Evolutionary conservation across 352 stramenopile genomes (phyloP).

Genomic region (Thalassiosira mediterranea): DNA sequence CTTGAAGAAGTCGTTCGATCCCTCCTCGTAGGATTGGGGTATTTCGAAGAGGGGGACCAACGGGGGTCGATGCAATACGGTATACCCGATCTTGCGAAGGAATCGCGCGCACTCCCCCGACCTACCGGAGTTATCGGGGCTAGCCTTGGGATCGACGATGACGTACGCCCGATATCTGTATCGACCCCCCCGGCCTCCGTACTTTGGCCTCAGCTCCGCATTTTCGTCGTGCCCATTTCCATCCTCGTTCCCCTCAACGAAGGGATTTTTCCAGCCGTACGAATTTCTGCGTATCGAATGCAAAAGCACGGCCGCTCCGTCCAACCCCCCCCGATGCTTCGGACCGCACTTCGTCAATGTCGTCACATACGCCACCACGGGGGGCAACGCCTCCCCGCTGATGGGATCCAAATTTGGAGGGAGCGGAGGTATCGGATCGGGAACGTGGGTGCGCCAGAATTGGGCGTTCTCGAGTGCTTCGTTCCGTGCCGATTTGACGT

Average conservation of each 20-base stretch:
- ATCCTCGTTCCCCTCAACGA: no score
- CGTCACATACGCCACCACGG: constrained; percentile 60
- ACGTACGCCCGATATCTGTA: constrained; percentile 44
- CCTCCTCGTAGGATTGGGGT: no score
- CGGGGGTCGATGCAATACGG: constrained; percentile 41
- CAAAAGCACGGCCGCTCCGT: constrained; percentile 64
- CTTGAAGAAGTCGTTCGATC: no score
- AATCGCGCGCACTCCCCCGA: constrained; percentile 30
- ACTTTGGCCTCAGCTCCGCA: constrained; percentile 18
- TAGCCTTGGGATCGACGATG: constrained; percentile 39
- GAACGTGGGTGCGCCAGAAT: constrained; percentile 37
- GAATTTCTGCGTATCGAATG: constrained; percentile 67
- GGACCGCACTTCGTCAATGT: constrained; percentile 52
- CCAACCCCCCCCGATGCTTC: constrained; percentile 14
- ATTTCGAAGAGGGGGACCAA: constrained; percentile 46
- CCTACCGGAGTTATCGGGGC: background rate
- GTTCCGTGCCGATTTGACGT: background rate
- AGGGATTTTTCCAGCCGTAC: no score
- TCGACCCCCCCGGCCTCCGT: constrained; percentile 37
- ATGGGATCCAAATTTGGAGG: constrained; percentile 32
- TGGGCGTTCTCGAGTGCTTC: constrained; percentile 1
- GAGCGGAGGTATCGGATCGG: constrained; percentile 30
- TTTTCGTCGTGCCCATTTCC: background rate
- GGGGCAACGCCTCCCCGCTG: constrained; percentile 22
- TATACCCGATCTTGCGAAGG: constrained; percentile 42